These are phyloP conservation scores for Annona squamosa DNA, from an alignment of 164 flowering plant genomes.

Conservation along the genomic window DNA sequence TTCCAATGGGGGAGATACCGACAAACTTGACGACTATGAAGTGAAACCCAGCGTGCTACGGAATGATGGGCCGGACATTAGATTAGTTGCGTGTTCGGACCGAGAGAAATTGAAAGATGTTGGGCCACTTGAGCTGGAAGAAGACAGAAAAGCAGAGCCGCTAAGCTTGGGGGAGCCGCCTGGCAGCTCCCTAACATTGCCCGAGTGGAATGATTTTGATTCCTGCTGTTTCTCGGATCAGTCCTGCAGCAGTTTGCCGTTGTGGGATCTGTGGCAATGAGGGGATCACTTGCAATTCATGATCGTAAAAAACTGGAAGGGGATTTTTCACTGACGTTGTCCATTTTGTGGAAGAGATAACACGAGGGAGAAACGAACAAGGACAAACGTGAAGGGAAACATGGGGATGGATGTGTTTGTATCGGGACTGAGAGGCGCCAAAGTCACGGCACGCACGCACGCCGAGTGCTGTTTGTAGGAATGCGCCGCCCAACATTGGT, in stretches of 20 bases:
- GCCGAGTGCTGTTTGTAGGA: not conserved
- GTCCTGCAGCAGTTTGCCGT: slow-evolving; percentile 30
- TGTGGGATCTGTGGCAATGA: slow-evolving; percentile 46
- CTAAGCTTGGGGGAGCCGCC: slow-evolving; percentile 13
- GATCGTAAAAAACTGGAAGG: not conserved
- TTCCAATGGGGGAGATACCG: slow-evolving; percentile 16
- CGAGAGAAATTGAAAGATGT: slow-evolving; percentile 17
- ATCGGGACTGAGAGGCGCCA: not conserved
- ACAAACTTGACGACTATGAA: slow-evolving; percentile 10
- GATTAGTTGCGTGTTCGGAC: slow-evolving; percentile 10
- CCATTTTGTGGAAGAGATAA: not conserved
- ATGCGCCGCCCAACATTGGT: not conserved
- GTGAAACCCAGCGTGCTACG: slow-evolving; percentile 11
- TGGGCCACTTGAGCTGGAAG: slow-evolving; percentile 16
- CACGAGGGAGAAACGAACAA: not conserved
- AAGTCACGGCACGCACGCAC: not conserved
- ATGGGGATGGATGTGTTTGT: not conserved
- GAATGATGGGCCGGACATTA: slow-evolving; percentile 20
- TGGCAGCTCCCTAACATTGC: slow-evolving; percentile 21
- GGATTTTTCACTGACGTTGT: not conserved
- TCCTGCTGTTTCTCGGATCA: slow-evolving; percentile 30
- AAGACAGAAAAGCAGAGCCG: slow-evolving; percentile 5
- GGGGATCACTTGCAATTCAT: not conserved
- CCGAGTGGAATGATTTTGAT: slow-evolving; percentile 30
- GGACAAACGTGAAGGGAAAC: not conserved